Conservation (phyloP, 2,329 filamentous ascomycete species). For the Talaromyces sp. region DNA sequence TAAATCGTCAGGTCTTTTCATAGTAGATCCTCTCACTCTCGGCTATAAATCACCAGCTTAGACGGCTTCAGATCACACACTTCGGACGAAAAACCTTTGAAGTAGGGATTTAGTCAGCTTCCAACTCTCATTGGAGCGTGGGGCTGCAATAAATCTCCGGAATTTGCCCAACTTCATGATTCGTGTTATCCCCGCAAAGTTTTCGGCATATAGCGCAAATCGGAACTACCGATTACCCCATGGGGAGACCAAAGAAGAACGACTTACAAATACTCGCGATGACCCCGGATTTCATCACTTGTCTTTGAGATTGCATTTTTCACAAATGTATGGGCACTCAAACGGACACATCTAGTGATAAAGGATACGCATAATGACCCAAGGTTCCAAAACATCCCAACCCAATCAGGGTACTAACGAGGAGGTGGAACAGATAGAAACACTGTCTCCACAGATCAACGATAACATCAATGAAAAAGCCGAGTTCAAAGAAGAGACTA, state of each 20-base stretch:
- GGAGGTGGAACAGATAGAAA: background rate
- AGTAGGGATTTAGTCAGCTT: background rate
- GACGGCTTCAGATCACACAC: background rate
- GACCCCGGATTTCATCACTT: too few relatives aligned
- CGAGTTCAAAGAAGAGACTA: background rate
- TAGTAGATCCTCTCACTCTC: background rate
- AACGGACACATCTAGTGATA: background rate
- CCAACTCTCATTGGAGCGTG: background rate
- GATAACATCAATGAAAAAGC: background rate
- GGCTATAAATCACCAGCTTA: background rate
- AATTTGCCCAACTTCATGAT: background rate
- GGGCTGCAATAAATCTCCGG: background rate
- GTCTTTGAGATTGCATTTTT: background rate
- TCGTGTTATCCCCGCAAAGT: background rate
- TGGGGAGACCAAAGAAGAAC: background rate
- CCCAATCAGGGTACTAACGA: background rate
- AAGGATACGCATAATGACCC: background rate
- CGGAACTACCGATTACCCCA: background rate
- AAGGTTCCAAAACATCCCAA: background rate
- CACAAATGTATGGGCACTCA: background rate
- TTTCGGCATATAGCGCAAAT: background rate
- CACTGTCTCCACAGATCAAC: background rate
- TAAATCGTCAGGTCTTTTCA: background rate
- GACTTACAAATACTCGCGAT: background rate
- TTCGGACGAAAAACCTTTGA: background rate